A percentile compares a stretch with the other conserved stretches of the same genome.
phyloP scores from a whole-genome alignment of 805 yeast species.

The Barnettozyma sp. region DNA sequence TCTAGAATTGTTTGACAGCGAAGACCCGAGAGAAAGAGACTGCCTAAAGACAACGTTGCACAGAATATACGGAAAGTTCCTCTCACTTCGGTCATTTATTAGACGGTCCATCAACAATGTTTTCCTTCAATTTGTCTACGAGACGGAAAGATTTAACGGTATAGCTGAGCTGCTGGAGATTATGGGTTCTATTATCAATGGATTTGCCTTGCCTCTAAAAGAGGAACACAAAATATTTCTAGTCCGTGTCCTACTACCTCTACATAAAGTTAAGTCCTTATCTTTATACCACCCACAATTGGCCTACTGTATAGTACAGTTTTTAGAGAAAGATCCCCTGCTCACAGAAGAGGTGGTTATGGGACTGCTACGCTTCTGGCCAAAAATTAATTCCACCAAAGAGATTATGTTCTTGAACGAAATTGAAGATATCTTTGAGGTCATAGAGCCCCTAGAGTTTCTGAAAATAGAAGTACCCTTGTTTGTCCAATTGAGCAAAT shows the following conservation, averaged over 20 bases:
- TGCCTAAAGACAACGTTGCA: constrained; percentile 92
- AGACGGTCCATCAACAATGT: constrained; percentile 89
- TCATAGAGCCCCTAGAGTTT: constrained; percentile 90
- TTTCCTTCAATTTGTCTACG: constrained; percentile 87
- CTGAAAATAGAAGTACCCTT: constrained; percentile 86
- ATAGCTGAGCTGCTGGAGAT: constrained; percentile 92
- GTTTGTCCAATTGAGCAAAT: constrained; percentile 88
- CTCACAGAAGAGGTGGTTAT: constrained; percentile 94
- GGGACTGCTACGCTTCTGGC: constrained; percentile 94
- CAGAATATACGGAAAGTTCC: constrained; percentile 91
- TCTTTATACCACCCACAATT: constrained; percentile 93
- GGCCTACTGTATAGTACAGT: constrained; percentile 95
- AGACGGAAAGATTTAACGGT: constrained; percentile 93
- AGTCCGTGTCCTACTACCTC: constrained; percentile 78
- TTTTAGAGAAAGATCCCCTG: constrained; percentile 86
- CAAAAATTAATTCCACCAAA: constrained; percentile 88
- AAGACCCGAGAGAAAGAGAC: constrained; percentile 95
- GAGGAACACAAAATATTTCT: constrained; percentile 94
- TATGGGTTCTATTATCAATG: constrained; percentile 92
- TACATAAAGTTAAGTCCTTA: constrained; percentile 85
- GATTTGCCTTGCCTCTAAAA: constrained; percentile 93
- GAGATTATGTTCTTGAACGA: constrained; percentile 95
- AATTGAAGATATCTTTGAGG: constrained; percentile 93
- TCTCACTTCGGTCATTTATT: constrained; percentile 82
- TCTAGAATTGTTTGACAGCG: constrained; percentile 88